Evolutionary conservation across 75 land plant genomes (phyloP).

Genomic region (Sequoiadendron giganteum): DNA sequence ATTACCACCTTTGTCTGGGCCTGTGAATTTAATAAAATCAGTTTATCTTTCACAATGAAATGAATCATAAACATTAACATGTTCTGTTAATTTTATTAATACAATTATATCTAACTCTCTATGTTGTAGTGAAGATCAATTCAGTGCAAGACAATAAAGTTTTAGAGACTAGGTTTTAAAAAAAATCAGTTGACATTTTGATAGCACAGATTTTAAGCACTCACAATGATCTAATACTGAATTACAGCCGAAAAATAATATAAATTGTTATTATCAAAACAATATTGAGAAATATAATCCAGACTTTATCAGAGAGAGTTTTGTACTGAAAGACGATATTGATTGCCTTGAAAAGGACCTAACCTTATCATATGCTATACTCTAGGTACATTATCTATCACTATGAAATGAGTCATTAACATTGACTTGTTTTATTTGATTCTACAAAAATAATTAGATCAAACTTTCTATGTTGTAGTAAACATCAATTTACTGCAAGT

Average conservation of each 20-base stretch:
- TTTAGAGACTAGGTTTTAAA: neutral
- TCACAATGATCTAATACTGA: neutral
- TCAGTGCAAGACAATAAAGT: neutral
- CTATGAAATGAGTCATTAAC: neutral
- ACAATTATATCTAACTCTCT: neutral
- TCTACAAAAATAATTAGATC: neutral
- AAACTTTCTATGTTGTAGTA: neutral
- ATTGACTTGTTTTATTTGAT: neutral
- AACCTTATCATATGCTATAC: too few relatives aligned
- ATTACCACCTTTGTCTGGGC: conserved; percentile 83
- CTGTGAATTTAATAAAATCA: conserved; percentile 26
- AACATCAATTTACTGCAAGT: neutral
- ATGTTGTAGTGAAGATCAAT: neutral
- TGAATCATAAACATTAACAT: conserved; percentile 1
- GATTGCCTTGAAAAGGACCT: too few relatives aligned
- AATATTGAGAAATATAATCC: neutral
- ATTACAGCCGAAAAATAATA: neutral
- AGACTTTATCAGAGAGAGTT: too few relatives aligned
- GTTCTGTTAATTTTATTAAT: neutral
- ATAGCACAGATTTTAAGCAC: neutral
- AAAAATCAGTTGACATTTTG: neutral
- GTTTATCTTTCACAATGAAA: neutral
- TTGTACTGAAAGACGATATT: too few relatives aligned
- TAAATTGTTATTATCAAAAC: neutral
- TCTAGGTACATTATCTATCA: neutral